phyloP scores from a whole-genome alignment of 768 basidiomycete genomes.

The Tubosaeta brunneosetosa region DNA sequence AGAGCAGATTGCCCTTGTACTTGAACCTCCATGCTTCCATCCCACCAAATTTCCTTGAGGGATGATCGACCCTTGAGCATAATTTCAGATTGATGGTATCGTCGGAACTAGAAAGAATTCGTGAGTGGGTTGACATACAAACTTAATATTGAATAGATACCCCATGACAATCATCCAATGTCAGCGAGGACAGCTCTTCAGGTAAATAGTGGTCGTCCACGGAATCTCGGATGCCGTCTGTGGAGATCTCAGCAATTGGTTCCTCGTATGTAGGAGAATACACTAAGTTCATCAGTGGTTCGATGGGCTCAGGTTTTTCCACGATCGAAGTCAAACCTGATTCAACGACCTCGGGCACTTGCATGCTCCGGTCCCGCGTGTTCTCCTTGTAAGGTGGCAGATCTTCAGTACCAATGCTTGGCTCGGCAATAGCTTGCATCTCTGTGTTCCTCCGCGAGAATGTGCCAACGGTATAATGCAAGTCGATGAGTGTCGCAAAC shows the following conservation, averaged over 20 bases:
- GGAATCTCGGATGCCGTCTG: slow-evolving; percentile 8
- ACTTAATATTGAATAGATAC: slow-evolving; percentile 14
- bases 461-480: slow-evolving; percentile 38
- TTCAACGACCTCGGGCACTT: neutral
- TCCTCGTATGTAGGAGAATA: slow-evolving; percentile 2
- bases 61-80: slow-evolving; percentile 33
- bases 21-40: slow-evolving; percentile 38
- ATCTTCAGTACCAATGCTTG: slow-evolving; percentile 1
- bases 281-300: neutral
- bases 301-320: slow-evolving; percentile 1
- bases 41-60: slow-evolving; percentile 46
- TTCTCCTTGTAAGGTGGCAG: slow-evolving; percentile 21
- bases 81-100: slow-evolving; percentile 50
- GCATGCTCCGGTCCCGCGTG: neutral
- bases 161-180: slow-evolving; percentile 31
- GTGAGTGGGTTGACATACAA: slow-evolving; percentile 6
- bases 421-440: neutral
- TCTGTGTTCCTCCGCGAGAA: slow-evolving; percentile 7
- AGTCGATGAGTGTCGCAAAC: slow-evolving; percentile 45
- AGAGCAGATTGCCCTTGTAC: slow-evolving; percentile 37
- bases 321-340: neutral
- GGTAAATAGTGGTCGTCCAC: slow-evolving; percentile 21
- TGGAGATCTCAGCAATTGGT: slow-evolving; percentile 19
- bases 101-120: slow-evolving; percentile 35
- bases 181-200: slow-evolving; percentile 18